phyloP scores from a whole-genome alignment of 2,329 filamentous ascomycete species.

The Xylariaceae sp. region DNA sequence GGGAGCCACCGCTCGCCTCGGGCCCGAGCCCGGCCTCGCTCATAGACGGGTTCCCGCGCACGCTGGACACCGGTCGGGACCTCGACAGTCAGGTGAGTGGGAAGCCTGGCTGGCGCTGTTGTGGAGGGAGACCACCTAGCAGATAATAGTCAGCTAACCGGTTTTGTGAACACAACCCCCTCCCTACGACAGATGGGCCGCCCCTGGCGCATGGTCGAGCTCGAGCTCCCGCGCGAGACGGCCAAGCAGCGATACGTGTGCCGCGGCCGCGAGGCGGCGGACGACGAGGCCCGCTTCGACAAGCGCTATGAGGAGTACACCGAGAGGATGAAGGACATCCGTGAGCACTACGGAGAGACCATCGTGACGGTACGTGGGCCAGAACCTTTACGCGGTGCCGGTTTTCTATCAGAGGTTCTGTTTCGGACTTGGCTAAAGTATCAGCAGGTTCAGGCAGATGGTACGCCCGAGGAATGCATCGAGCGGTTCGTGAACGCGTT shows the following conservation, averaged over 20 bases:
- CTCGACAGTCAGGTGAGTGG: no score
- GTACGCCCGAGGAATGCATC: no score
- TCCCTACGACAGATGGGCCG: conserved; percentile 12
- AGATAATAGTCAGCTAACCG: no score
- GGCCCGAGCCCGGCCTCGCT: conserved; percentile 4
- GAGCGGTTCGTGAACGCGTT: no score
- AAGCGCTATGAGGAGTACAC: conserved; percentile 11
- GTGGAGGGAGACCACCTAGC: no score
- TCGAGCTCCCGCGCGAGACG: conserved; percentile 6
- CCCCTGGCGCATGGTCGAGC: conserved; percentile 8
- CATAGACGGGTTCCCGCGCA: conserved; percentile 17
- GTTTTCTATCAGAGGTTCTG: no score
- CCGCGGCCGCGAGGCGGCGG: conserved; percentile 7
- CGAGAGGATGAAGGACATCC: conserved; percentile 10
- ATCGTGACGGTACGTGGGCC: conserved; percentile 7
- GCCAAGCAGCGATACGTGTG: conserved; percentile 8
- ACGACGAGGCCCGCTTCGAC: conserved; percentile 11
- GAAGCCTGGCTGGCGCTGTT: no score
- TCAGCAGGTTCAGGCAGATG: no score
- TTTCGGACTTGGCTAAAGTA: no score
- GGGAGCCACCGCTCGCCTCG: no score
- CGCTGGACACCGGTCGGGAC: conserved; percentile 9
- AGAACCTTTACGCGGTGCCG: no score
- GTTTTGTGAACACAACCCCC: no score
- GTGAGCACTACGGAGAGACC: conserved; percentile 7